Conservation (phyloP, 176 grass and related monocot genomes). For the Guadua angustifolia region DNA sequence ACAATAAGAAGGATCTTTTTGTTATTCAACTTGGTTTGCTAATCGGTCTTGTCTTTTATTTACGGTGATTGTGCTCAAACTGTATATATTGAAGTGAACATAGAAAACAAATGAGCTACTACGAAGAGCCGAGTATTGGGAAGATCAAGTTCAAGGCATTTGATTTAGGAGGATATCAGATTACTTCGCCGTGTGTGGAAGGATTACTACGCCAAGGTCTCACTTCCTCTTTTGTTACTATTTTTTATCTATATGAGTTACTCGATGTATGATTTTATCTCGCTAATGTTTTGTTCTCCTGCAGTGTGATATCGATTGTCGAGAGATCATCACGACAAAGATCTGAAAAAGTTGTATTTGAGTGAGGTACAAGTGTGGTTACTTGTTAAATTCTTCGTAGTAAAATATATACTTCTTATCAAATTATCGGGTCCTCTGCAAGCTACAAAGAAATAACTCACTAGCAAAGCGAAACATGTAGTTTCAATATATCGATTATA, state of each 20-base stretch:
- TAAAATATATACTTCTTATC: background rate
- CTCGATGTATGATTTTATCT: background rate
- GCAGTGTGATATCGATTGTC: too few species aligned
- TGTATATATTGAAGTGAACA: too few species aligned
- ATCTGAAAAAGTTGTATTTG: too few species aligned
- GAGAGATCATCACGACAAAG: too few species aligned
- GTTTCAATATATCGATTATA: background rate
- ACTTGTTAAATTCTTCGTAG: background rate
- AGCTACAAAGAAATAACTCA: background rate
- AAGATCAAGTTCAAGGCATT: too few species aligned
- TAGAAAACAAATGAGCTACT: too few species aligned
- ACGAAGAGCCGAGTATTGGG: too few species aligned
- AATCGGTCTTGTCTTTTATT: too few species aligned
- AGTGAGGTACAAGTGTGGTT: background rate
- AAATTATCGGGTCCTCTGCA: background rate
- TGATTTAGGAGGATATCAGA: too few species aligned
- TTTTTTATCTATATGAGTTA: background rate
- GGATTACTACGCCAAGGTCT: constrained; percentile 94
- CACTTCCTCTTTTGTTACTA: constrained; percentile 16
- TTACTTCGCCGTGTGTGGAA: constrained; percentile 94
- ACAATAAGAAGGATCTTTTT: too few species aligned
- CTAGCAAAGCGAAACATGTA: background rate
- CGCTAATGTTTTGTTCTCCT: background rate
- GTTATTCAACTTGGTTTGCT: too few species aligned
- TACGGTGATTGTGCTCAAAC: too few species aligned